These are phyloP conservation scores for Exophiala sideris DNA, from an alignment of 2,329 filamentous ascomycete species.

Conservation along the genomic window DNA sequence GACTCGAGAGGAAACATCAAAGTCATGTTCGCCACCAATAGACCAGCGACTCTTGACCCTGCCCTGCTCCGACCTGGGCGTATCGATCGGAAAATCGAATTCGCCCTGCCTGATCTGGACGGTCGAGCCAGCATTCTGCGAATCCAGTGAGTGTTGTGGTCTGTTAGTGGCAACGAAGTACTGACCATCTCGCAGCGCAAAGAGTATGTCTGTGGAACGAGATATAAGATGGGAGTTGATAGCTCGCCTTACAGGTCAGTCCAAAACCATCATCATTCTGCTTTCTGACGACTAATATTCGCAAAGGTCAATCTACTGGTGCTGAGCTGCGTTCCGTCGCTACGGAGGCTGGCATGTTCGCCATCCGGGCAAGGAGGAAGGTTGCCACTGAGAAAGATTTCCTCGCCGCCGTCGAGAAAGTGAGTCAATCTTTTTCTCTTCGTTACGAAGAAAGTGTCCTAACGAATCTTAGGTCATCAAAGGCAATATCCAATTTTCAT, in stretches of 20 bases:
- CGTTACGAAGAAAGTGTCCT: constrained; percentile 61
- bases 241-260: constrained; percentile 92
- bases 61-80: constrained; percentile 94
- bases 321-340: constrained; percentile 94
- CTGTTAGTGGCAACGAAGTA: neutral
- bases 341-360: constrained; percentile 98
- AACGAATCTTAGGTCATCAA: constrained; percentile 28
- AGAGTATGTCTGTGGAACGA: constrained; percentile 98
- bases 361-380: constrained; percentile 90
- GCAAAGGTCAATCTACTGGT: constrained; percentile 82
- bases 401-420: constrained; percentile 89
- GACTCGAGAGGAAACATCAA: constrained; percentile 97
- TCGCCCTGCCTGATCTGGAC: constrained; percentile 93
- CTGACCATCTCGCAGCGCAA: constrained; percentile 58
- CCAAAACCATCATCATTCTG: constrained; percentile 33
- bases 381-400: constrained; percentile 99
- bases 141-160: constrained; percentile 50
- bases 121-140: constrained; percentile 95
- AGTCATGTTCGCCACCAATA: constrained; percentile 98
- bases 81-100: constrained; percentile 99
- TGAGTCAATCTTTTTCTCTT: neutral
- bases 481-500: constrained; percentile 99
- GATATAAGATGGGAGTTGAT: constrained; percentile 99
- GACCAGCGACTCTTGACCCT: constrained; percentile 92
- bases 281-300: too few relatives aligned